Evolutionary conservation across 768 basidiomycete species (phyloP), one percentile per base, ranked within the genome.

Genomic region (Xerocomus brunneocitrinus): DNA sequence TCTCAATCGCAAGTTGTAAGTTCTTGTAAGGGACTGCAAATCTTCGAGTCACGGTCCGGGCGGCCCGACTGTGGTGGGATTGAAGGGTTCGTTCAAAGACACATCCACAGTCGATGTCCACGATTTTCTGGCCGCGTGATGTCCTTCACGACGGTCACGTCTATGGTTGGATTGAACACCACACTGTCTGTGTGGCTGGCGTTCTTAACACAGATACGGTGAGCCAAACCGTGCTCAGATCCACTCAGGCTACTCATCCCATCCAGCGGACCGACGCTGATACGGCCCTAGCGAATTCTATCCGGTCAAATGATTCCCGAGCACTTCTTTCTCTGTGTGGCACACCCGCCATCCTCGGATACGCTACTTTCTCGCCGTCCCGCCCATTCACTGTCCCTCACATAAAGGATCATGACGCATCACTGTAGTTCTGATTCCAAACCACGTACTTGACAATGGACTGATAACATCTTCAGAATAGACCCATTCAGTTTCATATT

Each of bases 51-150:
- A 16, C 40, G 41, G 40, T 1, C 40, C 61, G 52, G 8, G 35
- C 54, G 58, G 58, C 1, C 62, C 60, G 46, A 4, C 9, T 5
- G 3, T 7, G 32, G 14, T 5, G 19, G 19, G 27, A 6, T 38
- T 2, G 9, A 5, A 4, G 45, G 2, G 16, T 32, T 31, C 8
- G 39, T 24, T 32, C 6, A 28, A 1, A 22, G 46, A 30, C 42
- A 31, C 44, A 5, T n/a, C 25, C 40, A 50, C 36, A n/a, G 44
- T 55, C 59, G 31, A 71, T 71, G 69, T 60, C 71, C 43, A 71
- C 68, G 2, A 54, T 84, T 52, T 82, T 85, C 62, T 86, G 84
- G 83, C 85, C 85, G 30, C 62, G 67, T 27, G 80, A 82, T 61
- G 67, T 78, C 25, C 57, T 66, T 45, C 43, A 63, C n/a, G 65